Evolutionary conservation across 306 rosid genomes (phyloP).

Genomic region (Cyclanthera cordifolia): DNA sequence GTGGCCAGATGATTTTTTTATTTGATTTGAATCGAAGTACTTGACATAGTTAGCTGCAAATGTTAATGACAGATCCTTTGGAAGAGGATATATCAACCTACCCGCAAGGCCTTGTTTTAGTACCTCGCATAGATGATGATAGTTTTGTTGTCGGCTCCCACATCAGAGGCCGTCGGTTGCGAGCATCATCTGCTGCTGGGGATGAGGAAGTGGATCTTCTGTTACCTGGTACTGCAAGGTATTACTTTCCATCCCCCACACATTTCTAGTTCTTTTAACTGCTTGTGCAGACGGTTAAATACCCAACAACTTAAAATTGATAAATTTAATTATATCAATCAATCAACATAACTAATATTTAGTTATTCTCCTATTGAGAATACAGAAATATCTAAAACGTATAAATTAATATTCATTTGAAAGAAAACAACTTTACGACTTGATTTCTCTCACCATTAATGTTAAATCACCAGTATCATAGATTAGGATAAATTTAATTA

Average conservation of each 20-base stretch:
- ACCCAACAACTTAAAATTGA: too few species aligned
- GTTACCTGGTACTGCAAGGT: slow-evolving; percentile 98
- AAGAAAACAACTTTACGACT: too few species aligned
- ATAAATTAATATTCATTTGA: too few species aligned
- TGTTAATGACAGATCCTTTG: slow-evolving; percentile 55
- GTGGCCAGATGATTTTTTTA: neutral
- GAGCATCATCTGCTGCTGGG: slow-evolving; percentile 87
- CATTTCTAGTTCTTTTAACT: neutral
- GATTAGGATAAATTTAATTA: too few species aligned
- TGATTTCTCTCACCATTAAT: too few species aligned
- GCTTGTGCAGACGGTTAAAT: neutral
- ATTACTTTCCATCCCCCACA: slow-evolving; percentile 16
- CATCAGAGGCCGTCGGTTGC: slow-evolving; percentile 82
- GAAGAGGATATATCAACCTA: slow-evolving; percentile 68
- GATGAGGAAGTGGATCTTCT: slow-evolving; percentile 95
- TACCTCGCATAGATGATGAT: slow-evolving; percentile 65
- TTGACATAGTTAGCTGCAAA: neutral
- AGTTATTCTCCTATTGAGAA: too few species aligned
- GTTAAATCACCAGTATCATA: too few species aligned
- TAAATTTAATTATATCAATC: too few species aligned
- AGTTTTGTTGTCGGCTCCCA: slow-evolving; percentile 84
- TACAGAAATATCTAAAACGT: too few species aligned
- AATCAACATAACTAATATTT: too few species aligned
- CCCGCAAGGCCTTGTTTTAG: slow-evolving; percentile 93
- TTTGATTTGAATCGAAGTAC: neutral